Evolutionary conservation across 163 green algal species (phyloP), one percentile per base, ranked within the genome.

Genomic region (Chlamydomonas reinhardtii): DNA sequence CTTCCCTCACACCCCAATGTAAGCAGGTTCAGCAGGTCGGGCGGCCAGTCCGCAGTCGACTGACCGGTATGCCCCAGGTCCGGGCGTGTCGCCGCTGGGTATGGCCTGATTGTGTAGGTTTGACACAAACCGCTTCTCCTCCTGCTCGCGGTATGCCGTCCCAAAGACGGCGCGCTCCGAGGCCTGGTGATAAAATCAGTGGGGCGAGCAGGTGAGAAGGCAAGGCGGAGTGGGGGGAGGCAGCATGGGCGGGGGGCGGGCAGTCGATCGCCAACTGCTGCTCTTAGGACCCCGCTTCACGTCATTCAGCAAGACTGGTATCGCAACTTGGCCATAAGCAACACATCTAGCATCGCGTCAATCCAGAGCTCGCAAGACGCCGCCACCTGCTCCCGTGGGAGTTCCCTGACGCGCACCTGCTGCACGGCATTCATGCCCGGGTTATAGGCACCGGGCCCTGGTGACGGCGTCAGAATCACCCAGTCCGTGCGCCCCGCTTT

Each of bases 71-170:
- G 79, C 69, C 9, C 79, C 79, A 4, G 79, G 79, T 34, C 79
- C 79, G 0, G 79, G 79, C 24, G 79, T 78, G 27, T 74, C 69
- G 8, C 34, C 9, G 54, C 78, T 86, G 69, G 79, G 79, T 39
- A 86, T 73, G 19, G 37, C 35, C 52, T n/a, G 22, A 69, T 86
- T 86, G 69, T 86, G 79, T 25, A 86, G 79, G 2, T 31, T 27
- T 4, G 79, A 86, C 52, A 86, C 43, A 56, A 86, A 86, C 14
- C 79, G 79, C 79, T 76, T 76, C 54, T 78, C 79, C 52, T 86
- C 79, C 35, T 86, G 79, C 79, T 86, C 79, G 0, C 79, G 79
- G 54, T 86, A 78, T 0, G 79, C 69, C 17, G 79, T 86, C 27
- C 79, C 79, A 19, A 86, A 84, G n/a, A 84, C 76, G 19, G 76